Evolutionary conservation across 371 early-diverging fungal species (phyloP), one percentile per base, ranked within the genome.

Genomic region (Rhizomucor miehei): DNA sequence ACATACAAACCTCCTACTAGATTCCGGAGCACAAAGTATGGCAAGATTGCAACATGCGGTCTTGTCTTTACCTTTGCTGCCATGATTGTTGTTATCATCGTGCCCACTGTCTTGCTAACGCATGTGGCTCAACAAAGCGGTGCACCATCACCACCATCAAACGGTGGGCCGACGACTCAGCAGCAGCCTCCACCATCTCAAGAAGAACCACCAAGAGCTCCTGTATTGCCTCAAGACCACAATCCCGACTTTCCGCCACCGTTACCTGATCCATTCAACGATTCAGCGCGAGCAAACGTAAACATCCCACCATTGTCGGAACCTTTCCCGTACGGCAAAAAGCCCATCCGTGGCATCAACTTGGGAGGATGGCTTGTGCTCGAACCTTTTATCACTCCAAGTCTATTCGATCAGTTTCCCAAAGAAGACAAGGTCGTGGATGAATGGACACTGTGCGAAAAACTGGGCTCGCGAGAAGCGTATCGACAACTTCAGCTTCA

Each of bases 351-450:
- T 3, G 89, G 88, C 6, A 85, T 89, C 56, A 89, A 90, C 45
- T 50, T 89, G 6, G 88, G 90, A 16, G 89, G 89, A 0, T 82
- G 87, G 81, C 72, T 90, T 2, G 87, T 89, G 8, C 68, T 87
- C 1, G 89, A 90, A 55, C 87, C 88, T 0, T 88, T 84, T 60
- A 87, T 90, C 52, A 84, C 79, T 0, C 90, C 90, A 14, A 79
- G 78, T 5, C 57, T 88, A 0, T 89, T 88, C 70, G 77, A 84
- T 17, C 83, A 85, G 29, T 83, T 74, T 54, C 52, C 71, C 1
- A 25, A 44, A 1, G 37, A 35, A 0, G 62, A 48, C 1, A 48
- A 44, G 13, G 57, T 71, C 5, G 59, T 77, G 0, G 90, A 90
- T 54, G 90, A 90, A 48, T 88, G 84, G 75, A 65, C 80, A 3